These are phyloP conservation scores for Oryza brachyantha DNA, from an alignment of 176 grass and related monocot species.

Conservation along the genomic window DNA sequence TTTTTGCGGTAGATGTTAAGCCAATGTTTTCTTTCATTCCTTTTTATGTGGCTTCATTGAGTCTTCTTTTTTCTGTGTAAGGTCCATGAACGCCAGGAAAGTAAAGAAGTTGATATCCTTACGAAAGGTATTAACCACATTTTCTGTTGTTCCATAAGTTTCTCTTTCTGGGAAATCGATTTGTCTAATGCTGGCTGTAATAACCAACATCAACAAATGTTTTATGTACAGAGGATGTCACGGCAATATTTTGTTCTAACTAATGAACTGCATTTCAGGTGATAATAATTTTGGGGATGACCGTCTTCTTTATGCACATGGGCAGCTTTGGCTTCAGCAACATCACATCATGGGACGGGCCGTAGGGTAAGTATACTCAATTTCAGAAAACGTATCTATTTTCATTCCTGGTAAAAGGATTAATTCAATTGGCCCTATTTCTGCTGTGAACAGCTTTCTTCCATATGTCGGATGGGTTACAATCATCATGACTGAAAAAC, in stretches of 20 bases:
- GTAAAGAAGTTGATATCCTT: conserved; percentile 62
- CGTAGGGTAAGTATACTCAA: conserved; percentile 52
- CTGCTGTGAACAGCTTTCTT: conserved; percentile 45
- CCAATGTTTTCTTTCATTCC: not conserved
- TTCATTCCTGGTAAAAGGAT: not conserved
- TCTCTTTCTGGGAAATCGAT: not conserved
- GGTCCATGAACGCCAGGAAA: conserved; percentile 72
- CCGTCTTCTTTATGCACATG: conserved; percentile 54
- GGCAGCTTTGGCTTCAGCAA: conserved; percentile 75
- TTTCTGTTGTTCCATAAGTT: conserved; percentile 5
- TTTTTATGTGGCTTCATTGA: no score
- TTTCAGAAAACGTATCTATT: not conserved
- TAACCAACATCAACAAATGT: not conserved
- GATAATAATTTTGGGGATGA: conserved; percentile 68
- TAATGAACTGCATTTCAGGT: conserved; percentile 42
- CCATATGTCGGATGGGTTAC: conserved; percentile 81
- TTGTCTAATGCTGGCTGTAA: not conserved
- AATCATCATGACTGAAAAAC: conserved; percentile 81
- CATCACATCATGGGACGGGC: conserved; percentile 82
- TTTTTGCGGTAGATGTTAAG: no score
- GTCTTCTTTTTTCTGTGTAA: no score
- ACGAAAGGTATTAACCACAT: conserved; percentile 83
- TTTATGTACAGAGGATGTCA: not conserved
- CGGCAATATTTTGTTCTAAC: not conserved
- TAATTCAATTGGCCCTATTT: not conserved